Conservation (phyloP, 78 protist genomes). For the Dictyostelium intermedium region DNA sequence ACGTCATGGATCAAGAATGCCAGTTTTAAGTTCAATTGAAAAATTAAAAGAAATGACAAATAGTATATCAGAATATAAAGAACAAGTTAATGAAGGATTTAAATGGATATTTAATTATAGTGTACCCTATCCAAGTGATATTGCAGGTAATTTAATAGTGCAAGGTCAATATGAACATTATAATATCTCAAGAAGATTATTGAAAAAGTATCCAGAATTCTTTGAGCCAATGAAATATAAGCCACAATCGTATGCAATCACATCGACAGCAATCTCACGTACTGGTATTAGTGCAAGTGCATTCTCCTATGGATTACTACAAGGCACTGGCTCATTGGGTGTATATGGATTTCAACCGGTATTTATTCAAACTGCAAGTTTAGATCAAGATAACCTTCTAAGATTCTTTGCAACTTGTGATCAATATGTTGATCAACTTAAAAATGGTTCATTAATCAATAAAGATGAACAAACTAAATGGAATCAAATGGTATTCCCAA, state of each 20-base stretch:
- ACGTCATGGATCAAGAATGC: conserved; percentile 43
- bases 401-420: conserved; percentile 63
- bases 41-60: not conserved
- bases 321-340: conserved; percentile 28
- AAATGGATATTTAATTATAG: conserved; percentile 55
- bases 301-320: conserved; percentile 31
- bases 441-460: not conserved
- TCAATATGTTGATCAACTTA: not conserved
- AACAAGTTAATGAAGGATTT: not conserved
- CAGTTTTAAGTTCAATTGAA: not conserved
- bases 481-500: not conserved
- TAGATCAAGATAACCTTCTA: conserved; percentile 7
- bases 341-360: conserved; percentile 5
- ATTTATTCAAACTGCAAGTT: not conserved
- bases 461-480: not conserved
- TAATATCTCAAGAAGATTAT: conserved; percentile 29
- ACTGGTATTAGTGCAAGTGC: conserved; percentile 37
- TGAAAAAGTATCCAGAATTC: not conserved
- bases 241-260: conserved; percentile 6
- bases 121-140: conserved; percentile 29
- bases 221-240: conserved; percentile 5
- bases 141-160: conserved; percentile 18
- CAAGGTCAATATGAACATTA: conserved; percentile 67
- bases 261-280: conserved; percentile 2
- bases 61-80: not conserved